phyloP scores from a whole-genome alignment of 768 basidiomycete genomes.

The Pholiota molesta region DNA sequence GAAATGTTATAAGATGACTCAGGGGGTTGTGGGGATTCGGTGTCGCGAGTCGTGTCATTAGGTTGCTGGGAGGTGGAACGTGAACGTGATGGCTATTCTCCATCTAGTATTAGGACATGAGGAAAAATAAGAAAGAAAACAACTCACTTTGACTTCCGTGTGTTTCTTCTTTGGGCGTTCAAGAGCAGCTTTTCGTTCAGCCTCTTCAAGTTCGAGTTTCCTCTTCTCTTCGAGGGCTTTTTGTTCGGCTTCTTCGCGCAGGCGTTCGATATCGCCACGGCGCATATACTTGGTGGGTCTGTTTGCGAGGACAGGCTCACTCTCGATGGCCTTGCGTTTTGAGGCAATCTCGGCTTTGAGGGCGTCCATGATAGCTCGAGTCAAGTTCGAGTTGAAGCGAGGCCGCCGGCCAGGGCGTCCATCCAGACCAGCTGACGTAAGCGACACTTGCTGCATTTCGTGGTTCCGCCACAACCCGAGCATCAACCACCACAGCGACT shows the following conservation, averaged over 20 bases:
- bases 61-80: slow-evolving; percentile 39
- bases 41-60: slow-evolving; percentile 35
- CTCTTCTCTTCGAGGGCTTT: slow-evolving; percentile 38
- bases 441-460: slow-evolving; percentile 22
- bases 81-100: slow-evolving; percentile 49
- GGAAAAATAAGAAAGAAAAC: slow-evolving; percentile 5
- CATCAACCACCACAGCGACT: slow-evolving; percentile 30
- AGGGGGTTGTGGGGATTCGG: slow-evolving; percentile 42
- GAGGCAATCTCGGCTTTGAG: slow-evolving; percentile 87
- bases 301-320: slow-evolving; percentile 38
- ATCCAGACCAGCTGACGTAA: slow-evolving; percentile 39
- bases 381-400: slow-evolving; percentile 16
- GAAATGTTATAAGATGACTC: slow-evolving; percentile 84
- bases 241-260: slow-evolving; percentile 53
- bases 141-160: slow-evolving; percentile 49
- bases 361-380: slow-evolving; percentile 67
- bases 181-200: slow-evolving; percentile 36
- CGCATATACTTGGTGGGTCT: slow-evolving; percentile 87
- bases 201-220: slow-evolving; percentile 29
- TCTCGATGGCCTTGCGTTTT: slow-evolving; percentile 79
- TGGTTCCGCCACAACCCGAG: slow-evolving; percentile 47
- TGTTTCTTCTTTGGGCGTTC: slow-evolving; percentile 16
- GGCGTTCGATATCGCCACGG: slow-evolving; percentile 83
- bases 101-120: slow-evolving; percentile 40
- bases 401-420: slow-evolving; percentile 10